These are phyloP conservation scores for Thalassiosira hispida DNA, from an alignment of 352 stramenopile genomes.

Conservation along the genomic window DNA sequence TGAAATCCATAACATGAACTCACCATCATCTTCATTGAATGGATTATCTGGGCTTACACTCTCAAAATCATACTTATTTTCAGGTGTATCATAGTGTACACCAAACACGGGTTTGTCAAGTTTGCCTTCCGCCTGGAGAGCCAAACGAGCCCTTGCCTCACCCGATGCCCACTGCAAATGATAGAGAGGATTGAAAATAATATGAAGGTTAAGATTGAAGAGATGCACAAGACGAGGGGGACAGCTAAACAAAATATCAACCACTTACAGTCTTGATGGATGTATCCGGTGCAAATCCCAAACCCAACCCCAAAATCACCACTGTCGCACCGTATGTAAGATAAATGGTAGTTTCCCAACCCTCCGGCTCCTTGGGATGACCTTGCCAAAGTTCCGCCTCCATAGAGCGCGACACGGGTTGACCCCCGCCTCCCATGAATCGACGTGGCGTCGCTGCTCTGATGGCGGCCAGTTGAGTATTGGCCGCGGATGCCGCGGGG, in stretches of 20 bases:
- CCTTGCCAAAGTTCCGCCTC: slow-evolving; percentile 77
- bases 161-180: slow-evolving; percentile 65
- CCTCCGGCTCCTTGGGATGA: slow-evolving; percentile 67
- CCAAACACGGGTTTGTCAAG: slow-evolving; percentile 78
- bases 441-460: slow-evolving; percentile 20
- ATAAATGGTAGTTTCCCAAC: slow-evolving; percentile 83
- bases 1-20: slow-evolving; percentile 17
- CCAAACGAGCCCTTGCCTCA: slow-evolving; percentile 74
- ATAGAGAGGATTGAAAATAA: slow-evolving; percentile 7
- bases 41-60: slow-evolving; percentile 54
- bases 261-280: slow-evolving; percentile 72
- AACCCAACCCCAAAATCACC: slow-evolving; percentile 55
- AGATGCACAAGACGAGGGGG: no score
- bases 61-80: slow-evolving; percentile 60
- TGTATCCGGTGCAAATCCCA: slow-evolving; percentile 76
- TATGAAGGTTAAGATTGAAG: neutral
- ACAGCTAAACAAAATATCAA: slow-evolving; percentile 1
- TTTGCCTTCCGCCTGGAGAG: slow-evolving; percentile 57
- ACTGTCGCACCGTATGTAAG: slow-evolving; percentile 62
- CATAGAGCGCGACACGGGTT: slow-evolving; percentile 79
- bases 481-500: slow-evolving; percentile 8
- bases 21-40: slow-evolving; percentile 71
- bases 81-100: slow-evolving; percentile 74
- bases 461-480: neutral
- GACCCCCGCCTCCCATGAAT: slow-evolving; percentile 50